Evolutionary conservation across 2,329 filamentous ascomycete species (phyloP).

Genomic region (Talaromyces amestolkiae): DNA sequence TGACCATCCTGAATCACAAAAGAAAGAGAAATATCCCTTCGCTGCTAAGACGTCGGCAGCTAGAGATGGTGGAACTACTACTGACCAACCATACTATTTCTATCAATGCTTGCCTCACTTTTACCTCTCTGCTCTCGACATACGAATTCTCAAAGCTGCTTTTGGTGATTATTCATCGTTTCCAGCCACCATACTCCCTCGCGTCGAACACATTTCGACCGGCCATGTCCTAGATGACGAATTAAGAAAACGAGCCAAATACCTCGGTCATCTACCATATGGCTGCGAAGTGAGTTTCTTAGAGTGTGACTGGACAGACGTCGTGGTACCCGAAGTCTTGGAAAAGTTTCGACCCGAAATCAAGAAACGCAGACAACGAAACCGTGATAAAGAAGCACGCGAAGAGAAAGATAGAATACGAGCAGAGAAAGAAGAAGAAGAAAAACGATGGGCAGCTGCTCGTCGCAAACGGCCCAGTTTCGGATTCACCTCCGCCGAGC

Average conservation of each 20-base stretch:
- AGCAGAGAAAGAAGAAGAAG: slow-evolving; percentile 75
- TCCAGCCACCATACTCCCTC: slow-evolving; percentile 79
- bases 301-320: slow-evolving; percentile 93
- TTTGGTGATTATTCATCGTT: slow-evolving; percentile 81
- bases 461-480: slow-evolving; percentile 60
- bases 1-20: slow-evolving; percentile 26
- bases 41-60: slow-evolving; percentile 18
- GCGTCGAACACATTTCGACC: slow-evolving; percentile 84
- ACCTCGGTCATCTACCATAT: slow-evolving; percentile 78
- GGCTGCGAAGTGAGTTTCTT: slow-evolving; percentile 90
- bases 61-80: slow-evolving; percentile 42
- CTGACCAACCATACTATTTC: slow-evolving; percentile 69
- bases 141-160: slow-evolving; percentile 84
- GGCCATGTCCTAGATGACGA: slow-evolving; percentile 85
- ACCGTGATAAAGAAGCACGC: slow-evolving; percentile 76
- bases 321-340: slow-evolving; percentile 73
- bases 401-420: slow-evolving; percentile 83
- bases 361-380: slow-evolving; percentile 70
- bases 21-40: slow-evolving; percentile 22
- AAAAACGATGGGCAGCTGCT: slow-evolving; percentile 65
- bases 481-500: slow-evolving; percentile 35
- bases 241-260: slow-evolving; percentile 78
- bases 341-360: slow-evolving; percentile 74
- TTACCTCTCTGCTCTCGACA: slow-evolving; percentile 86
- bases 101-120: slow-evolving; percentile 85